Base-by-base conservation (phyloP, 257 asterid genomes). In the Jacaranda mimosifolia region DNA sequence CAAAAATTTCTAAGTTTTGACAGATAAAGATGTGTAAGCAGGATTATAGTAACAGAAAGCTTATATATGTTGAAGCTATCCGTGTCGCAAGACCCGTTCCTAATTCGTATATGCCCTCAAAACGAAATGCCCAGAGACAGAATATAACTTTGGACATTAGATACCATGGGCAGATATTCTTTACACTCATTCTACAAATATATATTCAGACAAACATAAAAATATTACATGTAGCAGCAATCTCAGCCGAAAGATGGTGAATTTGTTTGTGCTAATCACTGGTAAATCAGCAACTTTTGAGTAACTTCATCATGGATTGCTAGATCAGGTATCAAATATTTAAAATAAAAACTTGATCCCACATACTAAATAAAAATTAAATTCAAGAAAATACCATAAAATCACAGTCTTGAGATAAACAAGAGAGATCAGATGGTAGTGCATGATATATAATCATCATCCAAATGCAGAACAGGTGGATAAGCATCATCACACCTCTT, bases 181-280 rank as follows among this genome's bases (percentile, higher is more conserved):
- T 66, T 17, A 51, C 12, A 19, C 58, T 55, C 10, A 65, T 18
- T n/a, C 7, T 0, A 32, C 46, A 21, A 19, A 7, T 14, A 56
- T 15, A 75, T 6, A 18, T 3, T 4, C 36, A 40, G 60, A 0
- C 4, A 13, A 63, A 52, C 14, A 46, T 36, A 11, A 51, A 43
- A 45, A 9, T 4, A n/a, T 5, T 3, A 4, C 7, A 3, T 45
- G 3, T 11, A 68, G n/a, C 8, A 65, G 87, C 94, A 90, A 86
- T 85, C 97, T 85, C 98, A 93, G 92, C 76, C 93, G 90, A 93
- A 91, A 91, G 94, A 93, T 93, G 90, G 94, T 93, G 96, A 87
- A 65, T 36, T 64, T 79, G 73, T 63, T 80, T 80, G 66, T 6
- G 42, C 78, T 85, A 85, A 92, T 88, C 94, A 89, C 85, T 38